phyloP scores from a whole-genome alignment of 345 rosid species.

The Gynandropsis gynandra region DNA sequence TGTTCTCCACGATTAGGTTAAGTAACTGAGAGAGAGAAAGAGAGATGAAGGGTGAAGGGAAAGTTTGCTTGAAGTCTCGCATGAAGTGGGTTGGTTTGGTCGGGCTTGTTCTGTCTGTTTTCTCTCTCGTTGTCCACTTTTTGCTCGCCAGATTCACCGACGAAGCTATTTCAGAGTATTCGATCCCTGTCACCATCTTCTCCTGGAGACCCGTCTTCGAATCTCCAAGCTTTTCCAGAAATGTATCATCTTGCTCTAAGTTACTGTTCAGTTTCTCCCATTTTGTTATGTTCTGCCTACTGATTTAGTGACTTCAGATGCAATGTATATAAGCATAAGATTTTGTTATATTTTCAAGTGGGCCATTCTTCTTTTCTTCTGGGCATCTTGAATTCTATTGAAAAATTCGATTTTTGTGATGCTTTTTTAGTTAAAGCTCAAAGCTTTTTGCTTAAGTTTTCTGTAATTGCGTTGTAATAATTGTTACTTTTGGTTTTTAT shows the following conservation, averaged over 20 bases:
- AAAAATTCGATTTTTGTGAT: neutral
- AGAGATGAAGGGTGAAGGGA: slow-evolving; percentile 74
- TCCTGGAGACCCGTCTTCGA: slow-evolving; percentile 96
- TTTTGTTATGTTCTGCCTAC: neutral
- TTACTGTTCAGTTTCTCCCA: neutral
- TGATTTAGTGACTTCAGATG: neutral
- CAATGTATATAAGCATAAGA: slow-evolving; percentile 1
- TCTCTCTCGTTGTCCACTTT: slow-evolving; percentile 74
- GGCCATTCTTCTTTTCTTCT: slow-evolving; percentile 28
- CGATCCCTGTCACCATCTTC: slow-evolving; percentile 78
- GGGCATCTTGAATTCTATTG: slow-evolving; percentile 16
- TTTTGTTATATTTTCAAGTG: slow-evolving; percentile 7
- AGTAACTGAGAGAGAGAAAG: slow-evolving; percentile 7
- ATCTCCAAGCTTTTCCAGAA: slow-evolving; percentile 36
- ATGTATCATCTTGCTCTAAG: slow-evolving; percentile 32
- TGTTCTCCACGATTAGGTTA: slow-evolving; percentile 11
- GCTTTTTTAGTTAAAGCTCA: slow-evolving; percentile 8
- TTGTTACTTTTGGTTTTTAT: slow-evolving; percentile 6
- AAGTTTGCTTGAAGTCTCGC: slow-evolving; percentile 61
- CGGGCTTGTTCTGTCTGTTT: slow-evolving; percentile 62
- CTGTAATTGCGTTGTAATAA: neutral
- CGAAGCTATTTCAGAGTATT: slow-evolving; percentile 64
- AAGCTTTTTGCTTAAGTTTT: neutral
- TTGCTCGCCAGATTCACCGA: slow-evolving; percentile 80
- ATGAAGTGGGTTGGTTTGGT: slow-evolving; percentile 82